These are phyloP conservation scores for Ogataea pini DNA, from an alignment of 805 yeast species.

Conservation along the genomic window DNA sequence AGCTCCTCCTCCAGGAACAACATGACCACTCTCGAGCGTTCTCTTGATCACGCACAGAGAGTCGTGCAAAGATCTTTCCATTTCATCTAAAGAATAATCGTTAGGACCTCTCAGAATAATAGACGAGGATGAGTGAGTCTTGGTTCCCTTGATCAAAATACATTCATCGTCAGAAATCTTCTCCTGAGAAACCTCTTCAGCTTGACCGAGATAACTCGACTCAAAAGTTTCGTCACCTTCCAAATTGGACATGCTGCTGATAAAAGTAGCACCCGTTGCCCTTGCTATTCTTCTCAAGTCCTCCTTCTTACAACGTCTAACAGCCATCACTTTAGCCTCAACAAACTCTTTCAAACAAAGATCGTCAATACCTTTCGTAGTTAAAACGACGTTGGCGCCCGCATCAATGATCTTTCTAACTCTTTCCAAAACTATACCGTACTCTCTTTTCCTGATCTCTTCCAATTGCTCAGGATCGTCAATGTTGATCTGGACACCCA, in stretches of 20 bases:
- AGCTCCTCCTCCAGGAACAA: constrained; percentile 99
- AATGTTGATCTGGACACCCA: constrained; percentile 96
- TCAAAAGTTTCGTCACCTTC: constrained; percentile 96
- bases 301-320: constrained; percentile 95
- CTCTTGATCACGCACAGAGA: constrained; percentile 93
- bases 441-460: constrained; percentile 85
- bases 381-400: constrained; percentile 90
- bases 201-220: constrained; percentile 78
- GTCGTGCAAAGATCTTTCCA: constrained; percentile 97
- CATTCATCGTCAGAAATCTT: constrained; percentile 96
- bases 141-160: constrained; percentile 85
- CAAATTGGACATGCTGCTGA: constrained; percentile 84
- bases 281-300: constrained; percentile 95
- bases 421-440: constrained; percentile 81
- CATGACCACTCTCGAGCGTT: constrained; percentile 88
- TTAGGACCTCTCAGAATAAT: constrained; percentile 94
- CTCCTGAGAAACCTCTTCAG: constrained; percentile 89
- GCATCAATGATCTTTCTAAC: constrained; percentile 77
- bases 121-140: constrained; percentile 88
- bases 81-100: constrained; percentile 93
- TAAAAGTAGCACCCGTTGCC: constrained; percentile 95
- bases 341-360: constrained; percentile 88
- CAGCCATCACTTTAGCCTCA: constrained; percentile 91
- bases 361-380: constrained; percentile 95
- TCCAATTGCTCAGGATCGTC: constrained; percentile 93